Conservation (phyloP, 2,329 filamentous ascomycete species). For the Anisogramma anomala region DNA sequence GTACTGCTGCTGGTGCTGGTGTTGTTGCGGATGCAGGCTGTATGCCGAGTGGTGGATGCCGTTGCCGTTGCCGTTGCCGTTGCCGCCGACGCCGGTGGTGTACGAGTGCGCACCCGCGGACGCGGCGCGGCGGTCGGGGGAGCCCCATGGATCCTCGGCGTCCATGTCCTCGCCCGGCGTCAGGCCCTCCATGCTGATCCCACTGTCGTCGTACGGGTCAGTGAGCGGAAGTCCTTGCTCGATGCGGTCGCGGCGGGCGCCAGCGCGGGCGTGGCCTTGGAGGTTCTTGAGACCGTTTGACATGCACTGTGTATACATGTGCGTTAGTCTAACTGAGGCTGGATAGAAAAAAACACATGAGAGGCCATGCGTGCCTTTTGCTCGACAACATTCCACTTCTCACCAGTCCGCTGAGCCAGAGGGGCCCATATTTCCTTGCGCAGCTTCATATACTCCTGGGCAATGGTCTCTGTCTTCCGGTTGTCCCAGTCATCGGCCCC, state of each 20-base stretch:
- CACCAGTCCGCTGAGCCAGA: constrained; percentile 62
- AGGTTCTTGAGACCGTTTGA: constrained; percentile 74
- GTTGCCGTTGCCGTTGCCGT: not conserved
- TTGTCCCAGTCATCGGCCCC: constrained; percentile 70
- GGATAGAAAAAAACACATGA: not conserved
- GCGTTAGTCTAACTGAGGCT: constrained; percentile 4
- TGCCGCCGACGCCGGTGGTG: constrained; percentile 6
- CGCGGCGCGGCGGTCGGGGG: constrained; percentile 35
- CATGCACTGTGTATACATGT: constrained; percentile 51
- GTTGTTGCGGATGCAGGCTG: constrained; percentile 15
- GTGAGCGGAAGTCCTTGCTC: constrained; percentile 32
- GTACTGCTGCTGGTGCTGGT: constrained; percentile 12
- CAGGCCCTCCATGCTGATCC: constrained; percentile 50
- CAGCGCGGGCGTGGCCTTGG: constrained; percentile 55
- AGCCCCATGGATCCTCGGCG: constrained; percentile 39
- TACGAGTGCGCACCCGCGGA: constrained; percentile 25
- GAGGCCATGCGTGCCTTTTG: constrained; percentile 41
- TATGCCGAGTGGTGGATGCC: constrained; percentile 9
- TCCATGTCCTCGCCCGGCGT: constrained; percentile 49
- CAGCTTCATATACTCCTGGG: constrained; percentile 67
- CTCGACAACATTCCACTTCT: constrained; percentile 67
- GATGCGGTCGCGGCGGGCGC: constrained; percentile 52
- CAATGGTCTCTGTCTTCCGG: constrained; percentile 60
- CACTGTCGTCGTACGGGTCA: constrained; percentile 56
- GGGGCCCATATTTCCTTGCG: constrained; percentile 72